Conservation (phyloP, 768 basidiomycete genomes). For the Russula abietina region DNA sequence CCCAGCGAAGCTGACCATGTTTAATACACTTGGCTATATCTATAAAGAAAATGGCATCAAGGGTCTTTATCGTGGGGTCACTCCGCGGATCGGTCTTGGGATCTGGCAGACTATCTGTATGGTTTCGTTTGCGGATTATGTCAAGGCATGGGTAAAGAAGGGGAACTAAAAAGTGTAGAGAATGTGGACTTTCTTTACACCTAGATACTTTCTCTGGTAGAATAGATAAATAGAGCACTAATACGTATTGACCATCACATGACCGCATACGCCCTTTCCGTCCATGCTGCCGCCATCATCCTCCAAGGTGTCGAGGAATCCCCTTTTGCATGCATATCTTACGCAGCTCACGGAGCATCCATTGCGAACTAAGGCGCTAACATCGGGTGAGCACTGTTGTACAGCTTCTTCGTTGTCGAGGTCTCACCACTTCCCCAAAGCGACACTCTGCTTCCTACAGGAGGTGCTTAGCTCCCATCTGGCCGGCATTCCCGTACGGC, state of each 20-base stretch:
- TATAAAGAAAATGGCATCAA: slow-evolving; percentile 96
- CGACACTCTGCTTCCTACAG: slow-evolving; percentile 48
- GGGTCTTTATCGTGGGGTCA: slow-evolving; percentile 95
- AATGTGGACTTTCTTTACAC: background rate
- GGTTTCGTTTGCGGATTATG: slow-evolving; percentile 97
- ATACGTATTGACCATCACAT: slow-evolving; percentile 5
- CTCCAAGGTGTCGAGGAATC: slow-evolving; percentile 29
- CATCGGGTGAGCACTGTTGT: slow-evolving; percentile 47
- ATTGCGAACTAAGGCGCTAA: slow-evolving; percentile 73
- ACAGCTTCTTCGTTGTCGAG: background rate
- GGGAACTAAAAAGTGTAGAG: slow-evolving; percentile 6
- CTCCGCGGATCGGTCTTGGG: slow-evolving; percentile 92
- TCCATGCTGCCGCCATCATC: slow-evolving; percentile 24
- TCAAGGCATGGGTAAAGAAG: slow-evolving; percentile 79
- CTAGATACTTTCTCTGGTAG: slow-evolving; percentile 2
- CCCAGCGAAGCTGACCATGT: slow-evolving; percentile 85
- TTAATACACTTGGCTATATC: slow-evolving; percentile 89
- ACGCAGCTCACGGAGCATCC: slow-evolving; percentile 61
- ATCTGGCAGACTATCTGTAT: slow-evolving; percentile 99
- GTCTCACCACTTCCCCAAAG: slow-evolving; percentile 26
- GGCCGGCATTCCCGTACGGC: slow-evolving; percentile 52
- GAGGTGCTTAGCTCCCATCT: slow-evolving; percentile 74
- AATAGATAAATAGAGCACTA: slow-evolving; percentile 9
- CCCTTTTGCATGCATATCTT: slow-evolving; percentile 66
- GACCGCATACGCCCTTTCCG: background rate